These are phyloP conservation scores for Pichia eremophila DNA, from an alignment of 805 yeast species.

Conservation along the genomic window DNA sequence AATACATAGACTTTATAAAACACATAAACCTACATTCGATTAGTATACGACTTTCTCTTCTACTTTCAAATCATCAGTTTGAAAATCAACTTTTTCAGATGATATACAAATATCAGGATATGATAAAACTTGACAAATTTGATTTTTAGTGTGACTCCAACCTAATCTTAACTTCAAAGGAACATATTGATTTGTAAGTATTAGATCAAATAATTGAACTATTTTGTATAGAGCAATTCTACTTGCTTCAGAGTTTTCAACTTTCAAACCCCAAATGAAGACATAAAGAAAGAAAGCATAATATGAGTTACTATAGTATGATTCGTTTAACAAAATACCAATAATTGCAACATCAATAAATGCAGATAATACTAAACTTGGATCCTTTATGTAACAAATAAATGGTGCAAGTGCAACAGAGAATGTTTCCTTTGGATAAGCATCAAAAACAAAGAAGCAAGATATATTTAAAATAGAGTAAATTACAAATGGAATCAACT, in stretches of 20 bases:
- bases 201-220: slow-evolving; percentile 15
- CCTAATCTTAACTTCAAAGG: background rate
- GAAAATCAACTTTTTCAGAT: background rate
- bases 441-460: slow-evolving; percentile 25
- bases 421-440: slow-evolving; percentile 24
- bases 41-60: no score
- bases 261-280: slow-evolving; percentile 30
- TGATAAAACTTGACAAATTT: background rate
- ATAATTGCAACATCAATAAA: slow-evolving; percentile 30
- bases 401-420: slow-evolving; percentile 29
- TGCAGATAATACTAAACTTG: slow-evolving; percentile 29
- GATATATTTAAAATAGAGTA: slow-evolving; percentile 33
- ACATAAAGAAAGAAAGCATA: slow-evolving; percentile 28
- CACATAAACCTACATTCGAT: no score
- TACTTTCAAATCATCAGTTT: no score
- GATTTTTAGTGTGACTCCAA: background rate
- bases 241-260: slow-evolving; percentile 30
- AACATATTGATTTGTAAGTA: background rate
- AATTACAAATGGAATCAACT: slow-evolving; percentile 32
- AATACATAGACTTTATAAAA: no score
- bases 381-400: slow-evolving; percentile 29
- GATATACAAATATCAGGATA: background rate
- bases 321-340: slow-evolving; percentile 22
- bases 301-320: slow-evolving; percentile 15
- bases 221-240: slow-evolving; percentile 22